Evolutionary conservation across 2,329 filamentous ascomycete species (phyloP).

Genomic region (Penicillium rolfsii): DNA sequence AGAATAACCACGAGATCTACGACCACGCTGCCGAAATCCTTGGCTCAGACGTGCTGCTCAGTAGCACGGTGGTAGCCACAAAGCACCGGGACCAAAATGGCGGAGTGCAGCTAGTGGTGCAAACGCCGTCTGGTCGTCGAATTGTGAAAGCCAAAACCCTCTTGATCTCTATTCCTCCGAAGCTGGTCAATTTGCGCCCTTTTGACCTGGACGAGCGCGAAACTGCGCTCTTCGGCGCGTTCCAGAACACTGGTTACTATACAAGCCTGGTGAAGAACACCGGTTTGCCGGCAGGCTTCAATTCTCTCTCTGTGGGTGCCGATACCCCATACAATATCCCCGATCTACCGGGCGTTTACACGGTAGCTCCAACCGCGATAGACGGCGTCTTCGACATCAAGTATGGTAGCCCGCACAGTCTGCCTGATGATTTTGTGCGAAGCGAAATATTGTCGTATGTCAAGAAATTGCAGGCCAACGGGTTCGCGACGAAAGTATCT

Average conservation of each 20-base stretch:
- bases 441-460: slow-evolving; percentile 32
- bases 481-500: slow-evolving; percentile 17
- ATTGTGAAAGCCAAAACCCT: slow-evolving; percentile 47
- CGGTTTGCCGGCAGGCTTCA: slow-evolving; percentile 35
- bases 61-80: slow-evolving; percentile 27
- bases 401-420: slow-evolving; percentile 21
- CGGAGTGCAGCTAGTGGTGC: slow-evolving; percentile 34
- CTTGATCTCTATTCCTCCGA: slow-evolving; percentile 49
- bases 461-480: slow-evolving; percentile 18
- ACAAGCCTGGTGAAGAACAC: slow-evolving; percentile 44
- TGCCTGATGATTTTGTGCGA: slow-evolving; percentile 34
- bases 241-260: slow-evolving; percentile 46
- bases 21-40: slow-evolving; percentile 30
- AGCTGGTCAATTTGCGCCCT: slow-evolving; percentile 37
- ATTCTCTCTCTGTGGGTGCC: slow-evolving; percentile 5
- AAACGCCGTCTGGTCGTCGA: slow-evolving; percentile 35
- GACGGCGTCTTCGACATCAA: slow-evolving; percentile 23
- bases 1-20: slow-evolving; percentile 31
- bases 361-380: slow-evolving; percentile 26
- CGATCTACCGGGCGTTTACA: slow-evolving; percentile 32
- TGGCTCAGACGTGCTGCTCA: slow-evolving; percentile 31
- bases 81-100: slow-evolving; percentile 17
- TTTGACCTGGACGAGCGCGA: slow-evolving; percentile 46
- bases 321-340: slow-evolving; percentile 22
- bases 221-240: slow-evolving; percentile 42